These are phyloP conservation scores for Hirsutella rhossiliensis DNA, from an alignment of 2,329 filamentous ascomycete genomes.

Conservation along the genomic window DNA sequence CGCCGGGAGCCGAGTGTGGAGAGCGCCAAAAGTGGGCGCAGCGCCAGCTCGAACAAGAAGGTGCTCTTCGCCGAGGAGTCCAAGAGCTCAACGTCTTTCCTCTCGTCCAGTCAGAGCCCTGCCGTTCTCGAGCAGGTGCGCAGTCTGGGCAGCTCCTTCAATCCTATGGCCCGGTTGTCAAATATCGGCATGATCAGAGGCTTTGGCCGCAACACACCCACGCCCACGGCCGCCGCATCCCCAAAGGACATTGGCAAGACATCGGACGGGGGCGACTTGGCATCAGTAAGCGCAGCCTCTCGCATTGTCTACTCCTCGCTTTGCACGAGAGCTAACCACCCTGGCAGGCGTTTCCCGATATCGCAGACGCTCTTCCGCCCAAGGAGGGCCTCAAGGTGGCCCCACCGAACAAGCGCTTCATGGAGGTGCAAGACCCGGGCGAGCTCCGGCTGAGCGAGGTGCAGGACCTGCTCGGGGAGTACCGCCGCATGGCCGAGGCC, in stretches of 20 bases:
- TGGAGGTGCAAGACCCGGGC: conserved; percentile 57
- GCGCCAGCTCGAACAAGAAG: conserved; percentile 48
- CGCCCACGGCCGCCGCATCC: conserved; percentile 11
- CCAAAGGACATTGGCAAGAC: conserved; percentile 25
- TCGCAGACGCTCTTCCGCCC: conserved; percentile 41
- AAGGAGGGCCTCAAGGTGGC: conserved; percentile 43
- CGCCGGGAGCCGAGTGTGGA: conserved; percentile 69
- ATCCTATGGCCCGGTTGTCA: conserved; percentile 69
- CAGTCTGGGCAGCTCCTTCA: conserved; percentile 67
- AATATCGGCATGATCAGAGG: conserved; percentile 62
- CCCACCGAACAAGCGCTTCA: conserved; percentile 60
- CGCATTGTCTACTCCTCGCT: background rate
- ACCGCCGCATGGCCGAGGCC: conserved; percentile 55
- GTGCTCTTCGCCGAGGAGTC: conserved; percentile 36
- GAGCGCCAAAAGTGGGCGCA: conserved; percentile 54
- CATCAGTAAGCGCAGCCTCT: conserved; percentile 33
- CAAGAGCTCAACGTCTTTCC: conserved; percentile 5
- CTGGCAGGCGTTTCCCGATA: conserved; percentile 46
- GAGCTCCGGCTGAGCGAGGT: conserved; percentile 67
- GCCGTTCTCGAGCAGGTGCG: conserved; percentile 70
- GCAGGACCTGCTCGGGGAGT: conserved; percentile 58
- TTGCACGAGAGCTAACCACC: conserved; percentile 2
- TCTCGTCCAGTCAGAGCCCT: conserved; percentile 24
- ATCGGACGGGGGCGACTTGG: conserved; percentile 42
- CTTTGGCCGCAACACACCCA: conserved; percentile 49